These are phyloP conservation scores for Testicularia cyperi DNA, from an alignment of 1,284 basidiomycete genomes.

Conservation along the genomic window DNA sequence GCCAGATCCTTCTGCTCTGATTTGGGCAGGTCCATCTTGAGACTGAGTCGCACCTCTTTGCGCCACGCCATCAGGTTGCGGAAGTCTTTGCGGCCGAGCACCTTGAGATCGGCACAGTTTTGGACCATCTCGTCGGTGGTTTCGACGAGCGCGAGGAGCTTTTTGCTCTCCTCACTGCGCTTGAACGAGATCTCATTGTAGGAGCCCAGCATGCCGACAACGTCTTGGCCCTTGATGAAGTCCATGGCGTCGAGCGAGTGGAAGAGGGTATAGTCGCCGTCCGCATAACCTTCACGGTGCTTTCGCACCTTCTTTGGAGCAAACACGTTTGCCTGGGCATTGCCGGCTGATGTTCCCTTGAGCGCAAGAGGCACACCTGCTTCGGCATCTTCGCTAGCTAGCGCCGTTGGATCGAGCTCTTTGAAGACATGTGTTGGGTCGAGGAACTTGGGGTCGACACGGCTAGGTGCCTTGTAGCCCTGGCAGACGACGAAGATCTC, in stretches of 20 bases:
- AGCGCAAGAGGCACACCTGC: constrained; percentile 32
- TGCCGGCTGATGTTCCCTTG: constrained; percentile 50
- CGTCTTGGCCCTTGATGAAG: constrained; percentile 68
- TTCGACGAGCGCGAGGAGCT: constrained; percentile 67
- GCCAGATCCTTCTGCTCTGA: constrained; percentile 33
- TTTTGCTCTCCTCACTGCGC: constrained; percentile 70
- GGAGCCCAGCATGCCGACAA: constrained; percentile 75
- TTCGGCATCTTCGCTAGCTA: constrained; percentile 11
- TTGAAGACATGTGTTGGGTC: constrained; percentile 98
- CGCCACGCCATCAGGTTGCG: constrained; percentile 87
- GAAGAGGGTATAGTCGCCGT: constrained; percentile 90
- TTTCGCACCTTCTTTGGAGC: constrained; percentile 95
- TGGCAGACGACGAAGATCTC: constrained; percentile 99
- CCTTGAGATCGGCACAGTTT: constrained; percentile 89
- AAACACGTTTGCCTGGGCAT: constrained; percentile 74
- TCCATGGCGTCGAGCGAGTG: constrained; percentile 73
- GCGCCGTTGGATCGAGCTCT: constrained; percentile 66
- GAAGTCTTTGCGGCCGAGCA: constrained; percentile 96
- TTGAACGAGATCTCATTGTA: constrained; percentile 80
- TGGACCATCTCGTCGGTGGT: constrained; percentile 74
- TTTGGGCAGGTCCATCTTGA: constrained; percentile 43
- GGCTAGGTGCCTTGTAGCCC: constrained; percentile 89
- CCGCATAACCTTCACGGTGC: constrained; percentile 90
- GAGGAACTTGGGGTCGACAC: constrained; percentile 96
- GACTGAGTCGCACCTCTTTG: constrained; percentile 71